Conservation (phyloP, 768 basidiomycete genomes). For the Phaeotremella fagi region DNA sequence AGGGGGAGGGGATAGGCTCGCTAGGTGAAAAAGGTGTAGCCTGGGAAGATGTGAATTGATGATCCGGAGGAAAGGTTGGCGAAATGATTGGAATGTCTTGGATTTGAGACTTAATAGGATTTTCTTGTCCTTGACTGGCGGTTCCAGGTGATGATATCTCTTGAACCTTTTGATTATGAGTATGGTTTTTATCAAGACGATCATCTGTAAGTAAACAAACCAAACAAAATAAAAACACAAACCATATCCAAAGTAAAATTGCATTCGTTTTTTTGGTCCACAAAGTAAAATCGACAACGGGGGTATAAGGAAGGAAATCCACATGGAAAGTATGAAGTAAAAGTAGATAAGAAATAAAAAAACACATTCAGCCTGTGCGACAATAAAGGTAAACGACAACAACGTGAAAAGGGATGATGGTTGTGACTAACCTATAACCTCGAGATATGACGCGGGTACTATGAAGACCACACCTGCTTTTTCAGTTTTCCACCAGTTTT, state of each 20-base stretch:
- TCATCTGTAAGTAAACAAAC: no score
- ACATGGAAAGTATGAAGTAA: no score
- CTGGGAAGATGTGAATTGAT: no score
- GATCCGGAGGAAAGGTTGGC: no score
- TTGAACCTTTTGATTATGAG: no score
- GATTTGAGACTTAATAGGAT: no score
- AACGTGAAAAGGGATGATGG: slow-evolving; percentile 40
- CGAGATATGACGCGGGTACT: slow-evolving; percentile 87
- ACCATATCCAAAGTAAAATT: no score
- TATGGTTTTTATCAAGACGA: no score
- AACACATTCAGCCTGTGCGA: slow-evolving; percentile 68
- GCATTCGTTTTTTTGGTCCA: background rate
- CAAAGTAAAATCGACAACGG: background rate
- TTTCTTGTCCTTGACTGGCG: no score
- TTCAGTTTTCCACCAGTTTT: slow-evolving; percentile 96
- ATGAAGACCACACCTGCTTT: slow-evolving; percentile 76
- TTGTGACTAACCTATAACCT: slow-evolving; percentile 80
- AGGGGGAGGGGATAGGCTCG: slow-evolving; percentile 4
- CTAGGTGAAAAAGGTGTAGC: background rate
- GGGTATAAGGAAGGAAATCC: slow-evolving; percentile 1
- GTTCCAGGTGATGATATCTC: no score
- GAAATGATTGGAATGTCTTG: no score
- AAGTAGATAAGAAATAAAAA: slow-evolving; percentile 53
- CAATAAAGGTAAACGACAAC: slow-evolving; percentile 58
- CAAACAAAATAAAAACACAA: no score